Evolutionary conservation across 2,329 filamentous ascomycete species (phyloP), one percentile per base, ranked within the genome.

Genomic region (Fusarium verticillioides): DNA sequence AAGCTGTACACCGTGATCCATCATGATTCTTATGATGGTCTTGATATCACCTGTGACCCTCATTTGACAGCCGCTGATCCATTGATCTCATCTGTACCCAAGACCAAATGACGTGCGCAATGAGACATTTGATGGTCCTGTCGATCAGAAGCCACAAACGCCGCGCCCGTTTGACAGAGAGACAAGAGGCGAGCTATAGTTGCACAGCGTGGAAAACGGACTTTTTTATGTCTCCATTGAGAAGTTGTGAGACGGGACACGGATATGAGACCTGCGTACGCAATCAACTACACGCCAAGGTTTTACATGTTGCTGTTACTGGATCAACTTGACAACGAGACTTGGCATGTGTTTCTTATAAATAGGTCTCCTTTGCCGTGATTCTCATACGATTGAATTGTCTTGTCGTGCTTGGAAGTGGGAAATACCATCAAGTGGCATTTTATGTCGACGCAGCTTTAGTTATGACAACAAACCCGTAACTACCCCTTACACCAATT

Each of bases 181-280:
- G 58, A 58, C 65, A 65, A 65, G 44, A 69, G 50, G 59, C 44
- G 44, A 30, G 21, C 23, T 26, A 40, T 3, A 34, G 40, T 70
- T 32, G 42, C 46, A 73, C 65, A 60, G 42, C 34, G 43, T 7
- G 39, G 37, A 40, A 60, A 54, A 47, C 63, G 40, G 46, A 53
- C 30, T 50, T 43, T 61, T 67, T 19, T 12, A 49, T 66, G 53
- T 53, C 32, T 42, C 42, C 13, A 37, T 12, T 21, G n/a, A 36
- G 23, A 42, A 16, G 42, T n/a, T 63, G 70, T 63, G 57, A 39
- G 69, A 73, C 66, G 57, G 60, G 42, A 49, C 46, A 73, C 65
- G 66, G 67, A 60, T 63, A 34, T 71, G 66, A 73, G 66, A 73
- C 70, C 36, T 60, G 47, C 44, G 54, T 71, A 63, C 70, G 66